Percentiles rank a stretch among this genome's conserved stretches.
phyloP scores from a whole-genome alignment of 495 filamentous ascomycete species.

The Xylaria longipes region DNA sequence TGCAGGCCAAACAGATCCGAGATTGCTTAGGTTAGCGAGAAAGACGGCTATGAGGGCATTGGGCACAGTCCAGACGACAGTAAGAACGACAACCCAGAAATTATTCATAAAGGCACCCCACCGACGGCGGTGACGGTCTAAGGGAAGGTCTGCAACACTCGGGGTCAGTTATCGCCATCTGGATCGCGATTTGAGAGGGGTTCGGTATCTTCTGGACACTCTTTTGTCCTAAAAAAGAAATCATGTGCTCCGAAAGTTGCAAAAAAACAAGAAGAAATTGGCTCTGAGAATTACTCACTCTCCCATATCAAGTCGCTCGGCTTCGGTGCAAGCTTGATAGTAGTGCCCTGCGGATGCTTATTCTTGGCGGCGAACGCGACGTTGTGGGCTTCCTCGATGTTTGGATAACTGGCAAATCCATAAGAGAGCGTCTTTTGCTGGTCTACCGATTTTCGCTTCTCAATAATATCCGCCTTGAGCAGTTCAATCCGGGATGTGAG shows the following conservation, averaged over 20 bases:
- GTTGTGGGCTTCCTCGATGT: slow-evolving; percentile 75
- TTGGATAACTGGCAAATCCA: slow-evolving; percentile 81
- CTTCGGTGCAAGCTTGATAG: slow-evolving; percentile 70
- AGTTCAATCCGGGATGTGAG: slow-evolving; percentile 73
- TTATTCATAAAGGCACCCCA: slow-evolving; percentile 72
- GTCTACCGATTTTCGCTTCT: slow-evolving; percentile 72
- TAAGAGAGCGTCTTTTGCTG: slow-evolving; percentile 78
- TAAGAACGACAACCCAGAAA: slow-evolving; percentile 72
- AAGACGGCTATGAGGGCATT: slow-evolving; percentile 85
- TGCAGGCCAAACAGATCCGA: slow-evolving; percentile 71
- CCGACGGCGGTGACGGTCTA: slow-evolving; percentile 62
- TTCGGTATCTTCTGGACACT: too few relatives aligned
- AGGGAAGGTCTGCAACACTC: too few relatives aligned
- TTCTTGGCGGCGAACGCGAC: slow-evolving; percentile 72
- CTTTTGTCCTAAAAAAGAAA: too few relatives aligned
- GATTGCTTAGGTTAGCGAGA: slow-evolving; percentile 71
- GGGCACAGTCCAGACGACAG: slow-evolving; percentile 74
- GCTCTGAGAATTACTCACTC: too few relatives aligned
- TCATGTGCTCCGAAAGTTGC: too few relatives aligned
- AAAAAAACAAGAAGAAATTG: too few relatives aligned
- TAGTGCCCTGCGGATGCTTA: slow-evolving; percentile 74
- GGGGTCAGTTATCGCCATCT: too few relatives aligned
- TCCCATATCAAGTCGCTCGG: slow-evolving; percentile 86
- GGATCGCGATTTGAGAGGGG: too few relatives aligned
- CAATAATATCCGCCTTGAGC: slow-evolving; percentile 72